Evolutionary conservation across 257 asterid species (phyloP).

Genomic region (Plantago elongata): DNA sequence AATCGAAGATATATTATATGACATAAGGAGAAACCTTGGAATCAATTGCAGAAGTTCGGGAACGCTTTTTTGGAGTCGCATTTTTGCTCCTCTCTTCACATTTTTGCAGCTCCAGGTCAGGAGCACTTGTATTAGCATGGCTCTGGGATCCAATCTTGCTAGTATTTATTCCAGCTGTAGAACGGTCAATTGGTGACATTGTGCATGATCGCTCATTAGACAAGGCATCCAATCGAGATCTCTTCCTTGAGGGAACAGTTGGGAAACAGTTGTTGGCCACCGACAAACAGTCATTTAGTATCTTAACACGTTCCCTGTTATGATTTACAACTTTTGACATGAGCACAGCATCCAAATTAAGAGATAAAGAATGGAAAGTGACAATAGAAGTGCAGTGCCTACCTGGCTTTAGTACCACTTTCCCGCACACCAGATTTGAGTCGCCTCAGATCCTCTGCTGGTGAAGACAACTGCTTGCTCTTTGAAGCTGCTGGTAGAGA

Average conservation of each 20-base stretch:
- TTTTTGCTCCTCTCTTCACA: constrained; percentile 59
- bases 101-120: constrained; percentile 69
- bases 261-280: constrained; percentile 85
- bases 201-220: constrained; percentile 63
- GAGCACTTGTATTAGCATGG: constrained; percentile 55
- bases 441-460: constrained; percentile 74
- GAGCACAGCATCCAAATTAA: constrained; percentile 16
- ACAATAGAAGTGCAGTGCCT: constrained; percentile 20
- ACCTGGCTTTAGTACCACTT: constrained; percentile 83
- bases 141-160: constrained; percentile 59
- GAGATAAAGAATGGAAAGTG: constrained; percentile 11
- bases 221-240: constrained; percentile 75
- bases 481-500: constrained; percentile 50
- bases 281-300: constrained; percentile 73
- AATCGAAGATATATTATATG: constrained; percentile 1
- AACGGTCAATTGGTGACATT: constrained; percentile 52
- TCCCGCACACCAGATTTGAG: constrained; percentile 66
- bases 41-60: constrained; percentile 84
- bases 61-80: constrained; percentile 74
- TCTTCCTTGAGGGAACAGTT: constrained; percentile 66
- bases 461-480: constrained; percentile 49
- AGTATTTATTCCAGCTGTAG: constrained; percentile 46
- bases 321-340: constrained; percentile 21
- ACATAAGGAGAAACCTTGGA: constrained; percentile 46
- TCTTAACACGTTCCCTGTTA: constrained; percentile 86